Evolutionary conservation across 1,284 basidiomycete genomes (phyloP).

Genomic region (Hypsizygus ulmarius): DNA sequence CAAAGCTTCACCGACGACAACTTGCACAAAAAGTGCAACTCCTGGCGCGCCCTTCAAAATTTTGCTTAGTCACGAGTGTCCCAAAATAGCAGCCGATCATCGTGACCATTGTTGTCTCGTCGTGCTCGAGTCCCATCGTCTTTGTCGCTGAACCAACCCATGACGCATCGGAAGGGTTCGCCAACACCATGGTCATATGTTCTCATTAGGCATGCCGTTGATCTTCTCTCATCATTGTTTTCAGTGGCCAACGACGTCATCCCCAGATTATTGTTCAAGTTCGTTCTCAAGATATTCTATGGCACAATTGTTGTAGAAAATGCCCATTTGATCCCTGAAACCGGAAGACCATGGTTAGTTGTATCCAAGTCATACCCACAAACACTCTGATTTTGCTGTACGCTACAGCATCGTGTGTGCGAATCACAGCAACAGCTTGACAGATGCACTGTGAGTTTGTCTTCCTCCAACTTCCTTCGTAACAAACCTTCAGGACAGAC

Average conservation of each 20-base stretch:
- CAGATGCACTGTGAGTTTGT: constrained; percentile 73
- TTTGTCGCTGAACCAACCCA: constrained; percentile 1
- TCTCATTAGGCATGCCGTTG: constrained; percentile 62
- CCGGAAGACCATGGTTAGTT: constrained; percentile 69
- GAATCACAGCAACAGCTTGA: constrained; percentile 83
- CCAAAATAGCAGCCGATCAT: background rate
- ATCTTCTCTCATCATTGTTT: background rate
- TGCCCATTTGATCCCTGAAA: constrained; percentile 61
- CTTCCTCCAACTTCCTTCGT: constrained; percentile 5
- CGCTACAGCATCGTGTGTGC: constrained; percentile 64
- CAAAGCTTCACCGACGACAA: background rate
- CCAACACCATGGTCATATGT: constrained; percentile 67
- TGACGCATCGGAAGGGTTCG: constrained; percentile 33
- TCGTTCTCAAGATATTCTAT: constrained; percentile 86
- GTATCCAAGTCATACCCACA: constrained; percentile 2
- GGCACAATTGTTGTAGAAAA: constrained; percentile 86
- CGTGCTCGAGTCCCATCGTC: too few relatives aligned
- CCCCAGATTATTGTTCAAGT: constrained; percentile 63
- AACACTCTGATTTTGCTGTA: constrained; percentile 6
- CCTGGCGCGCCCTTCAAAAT: too few relatives aligned
- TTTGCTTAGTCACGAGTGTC: constrained; percentile 31
- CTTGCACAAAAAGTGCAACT: too few relatives aligned
- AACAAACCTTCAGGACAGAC: constrained; percentile 34
- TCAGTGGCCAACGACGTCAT: background rate
- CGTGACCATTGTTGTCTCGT: too few relatives aligned